phyloP scores from a whole-genome alignment of 1,139 yeast species.

The Saccharomyces hybrid region DNA sequence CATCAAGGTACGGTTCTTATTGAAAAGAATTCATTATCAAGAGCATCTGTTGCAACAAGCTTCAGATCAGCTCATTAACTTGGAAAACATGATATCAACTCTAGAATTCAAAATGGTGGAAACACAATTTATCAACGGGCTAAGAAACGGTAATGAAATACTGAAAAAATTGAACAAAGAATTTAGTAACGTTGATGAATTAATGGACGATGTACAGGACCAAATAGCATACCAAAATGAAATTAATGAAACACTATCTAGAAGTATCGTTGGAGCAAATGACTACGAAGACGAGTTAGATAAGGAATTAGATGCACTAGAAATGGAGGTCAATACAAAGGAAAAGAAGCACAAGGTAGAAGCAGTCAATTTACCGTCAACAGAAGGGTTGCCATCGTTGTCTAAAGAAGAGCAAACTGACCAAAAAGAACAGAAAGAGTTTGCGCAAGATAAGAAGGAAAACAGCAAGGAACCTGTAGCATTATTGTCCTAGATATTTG shows the following conservation, averaged over 20 bases:
- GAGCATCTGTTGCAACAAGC: conserved; percentile 60
- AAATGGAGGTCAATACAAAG: conserved; percentile 32
- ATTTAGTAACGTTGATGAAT: conserved; percentile 69
- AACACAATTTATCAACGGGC: conserved; percentile 72
- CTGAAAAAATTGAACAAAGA: conserved; percentile 69
- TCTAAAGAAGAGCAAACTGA: background rate
- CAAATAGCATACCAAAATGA: conserved; percentile 73
- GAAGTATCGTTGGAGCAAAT: conserved; percentile 36
- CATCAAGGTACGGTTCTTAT: conserved; percentile 50
- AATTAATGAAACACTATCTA: conserved; percentile 44
- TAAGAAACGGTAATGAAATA: conserved; percentile 71
- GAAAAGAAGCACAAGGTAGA: conserved; percentile 7
- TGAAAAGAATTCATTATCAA: conserved; percentile 77
- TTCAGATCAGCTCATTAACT: conserved; percentile 65
- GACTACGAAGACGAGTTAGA: conserved; percentile 49
- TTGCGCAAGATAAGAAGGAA: background rate
- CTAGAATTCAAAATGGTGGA: conserved; percentile 88
- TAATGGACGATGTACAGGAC: conserved; percentile 80
- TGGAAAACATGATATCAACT: conserved; percentile 64
- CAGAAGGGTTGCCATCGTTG: conserved; percentile 16
- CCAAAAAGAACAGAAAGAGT: background rate
- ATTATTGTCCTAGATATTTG: background rate
- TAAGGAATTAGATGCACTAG: conserved; percentile 43
- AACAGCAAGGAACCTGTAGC: background rate
- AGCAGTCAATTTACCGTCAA: conserved; percentile 17